Conservation (phyloP, 225 moss, liverwort and hornwort species). For the Bryum argenteum region DNA sequence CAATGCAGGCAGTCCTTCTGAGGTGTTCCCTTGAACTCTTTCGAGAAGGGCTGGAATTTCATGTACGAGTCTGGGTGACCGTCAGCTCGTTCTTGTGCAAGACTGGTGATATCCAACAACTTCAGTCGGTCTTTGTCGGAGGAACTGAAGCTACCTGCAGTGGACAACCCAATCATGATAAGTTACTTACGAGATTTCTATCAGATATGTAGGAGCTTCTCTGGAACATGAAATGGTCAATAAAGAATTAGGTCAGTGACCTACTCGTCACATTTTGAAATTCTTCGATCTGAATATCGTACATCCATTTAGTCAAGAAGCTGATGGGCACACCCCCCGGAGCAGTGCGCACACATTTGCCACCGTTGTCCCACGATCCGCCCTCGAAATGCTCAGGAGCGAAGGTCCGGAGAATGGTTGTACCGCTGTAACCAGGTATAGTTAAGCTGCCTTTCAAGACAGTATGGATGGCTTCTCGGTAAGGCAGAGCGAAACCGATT, state of each 20-base stretch:
- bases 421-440: constrained; percentile 57
- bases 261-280: constrained; percentile 53
- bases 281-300: constrained; percentile 57
- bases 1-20: constrained; percentile 87
- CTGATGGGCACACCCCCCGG: constrained; percentile 51
- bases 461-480: constrained; percentile 49
- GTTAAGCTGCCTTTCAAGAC: constrained; percentile 43
- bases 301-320: constrained; percentile 55
- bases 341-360: constrained; percentile 56
- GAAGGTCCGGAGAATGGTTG: constrained; percentile 69
- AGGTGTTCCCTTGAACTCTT: constrained; percentile 37
- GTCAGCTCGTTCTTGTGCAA: constrained; percentile 73
- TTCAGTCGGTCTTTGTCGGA: constrained; percentile 42
- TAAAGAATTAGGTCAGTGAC: background rate
- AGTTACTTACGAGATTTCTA: too few species aligned
- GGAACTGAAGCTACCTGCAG: constrained; percentile 37
- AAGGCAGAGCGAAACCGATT: constrained; percentile 59
- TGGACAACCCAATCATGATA: too few species aligned
- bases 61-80: constrained; percentile 82
- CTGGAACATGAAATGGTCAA: background rate
- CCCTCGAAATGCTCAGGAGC: constrained; percentile 82
- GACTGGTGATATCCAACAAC: constrained; percentile 66
- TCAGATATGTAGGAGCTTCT: background rate
- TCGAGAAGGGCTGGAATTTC: constrained; percentile 55
- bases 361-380: constrained; percentile 57